Evolutionary conservation across 805 yeast species (phyloP), one percentile per base, ranked within the genome.

Genomic region (Lipomyces chichibuensis): DNA sequence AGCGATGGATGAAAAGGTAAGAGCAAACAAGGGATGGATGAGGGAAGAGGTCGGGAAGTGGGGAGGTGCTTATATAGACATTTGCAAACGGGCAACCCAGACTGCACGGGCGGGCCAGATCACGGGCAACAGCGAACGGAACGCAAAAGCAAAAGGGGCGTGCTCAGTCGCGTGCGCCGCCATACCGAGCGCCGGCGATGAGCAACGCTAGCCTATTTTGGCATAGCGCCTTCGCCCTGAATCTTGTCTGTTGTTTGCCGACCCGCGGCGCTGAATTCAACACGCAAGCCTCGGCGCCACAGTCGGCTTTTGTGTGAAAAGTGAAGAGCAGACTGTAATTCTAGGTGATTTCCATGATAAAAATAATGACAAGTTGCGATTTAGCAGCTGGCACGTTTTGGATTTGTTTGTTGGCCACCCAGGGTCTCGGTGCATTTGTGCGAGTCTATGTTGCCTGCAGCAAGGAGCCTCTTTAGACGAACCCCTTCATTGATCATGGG

Each of bases 31-130:
- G 11, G 11, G 37, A 33, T 14, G 57, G 33, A 32, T 25, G 33
- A 27, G 55, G n/a, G 32, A 35, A 46, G 55, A 52, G 25, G 55
- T 25, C 35, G 20, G 60, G 51, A 13, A 29, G 11, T 4, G 32
- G 35, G 13, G 53, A 11, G n/a, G n/a, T 57, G 43, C 43, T 57
- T 57, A 57, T 57, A 57, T 35, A 32, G 49, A 17, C 8, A 43
- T 43, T 43, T 43, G 49, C 49, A 43, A 43, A 43, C 49, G 49
- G 49, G 23, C 49, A 43, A n/a, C 13, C 11, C 23, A 43, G 25
- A 8, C 49, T n/a, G 49, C 49, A 43, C 49, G 49, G 23, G n/a
- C n/a, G n/a, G 49, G 49, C 49, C 49, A 43, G 49, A 43, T 43
- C 49, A 43, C 49, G 49, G 49, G 49, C 49, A 43, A 17, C 23